Base-by-base conservation (phyloP, 495 filamentous ascomycete species). In the Hypoxylon crocopeplum region DNA sequence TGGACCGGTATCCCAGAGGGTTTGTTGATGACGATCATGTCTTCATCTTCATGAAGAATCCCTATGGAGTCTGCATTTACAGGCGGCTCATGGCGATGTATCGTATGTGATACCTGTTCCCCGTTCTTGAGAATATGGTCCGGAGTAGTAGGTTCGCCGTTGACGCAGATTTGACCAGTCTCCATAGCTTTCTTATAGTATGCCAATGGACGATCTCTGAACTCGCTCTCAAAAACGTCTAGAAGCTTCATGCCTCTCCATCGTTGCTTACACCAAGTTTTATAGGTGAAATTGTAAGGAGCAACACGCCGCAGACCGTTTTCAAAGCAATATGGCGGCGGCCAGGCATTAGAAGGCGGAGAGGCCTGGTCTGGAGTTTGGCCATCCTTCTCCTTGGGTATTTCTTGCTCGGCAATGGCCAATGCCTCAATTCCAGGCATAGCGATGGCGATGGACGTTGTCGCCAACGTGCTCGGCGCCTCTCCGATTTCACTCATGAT, bases 211-310 rank as follows among this genome's bases (percentile, higher is more conserved):
- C 93, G 82, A 75, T 98, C 93, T 50, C 92, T 81, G 69, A 97
- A 97, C 71, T 96, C 93, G 58, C 82, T 83, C 19, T 80, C 75
- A 69, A 96, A 96, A 38, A 96, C 86, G 24, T 96, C 90, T 40
- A 95, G 75, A 20, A 96, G 69, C 34, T 79, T 74, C 21, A 88
- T 79, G 48, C 86, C 90, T 48, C 91, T 82, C 92, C 91, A 97
- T 72, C 92, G 82, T 75, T 94, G 83, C 68, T 96, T 97, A 75
- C 88, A 93, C 72, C 84, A 91, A 1, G 92, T 96, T 65, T 97
- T 96, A 73, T 96, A 98, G 2, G 94, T 97, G 68, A 83, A 97
- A 68, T 94, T 82, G 67, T 97, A 97, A 4, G 93, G 93, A n/a
- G 79, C 77, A 11, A 97, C 90, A 25, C 90, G 85, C 29, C 93